Evolutionary conservation across 2,329 filamentous ascomycete species (phyloP), one percentile per base, ranked within the genome.

Genomic region (Aspergillus ustus): DNA sequence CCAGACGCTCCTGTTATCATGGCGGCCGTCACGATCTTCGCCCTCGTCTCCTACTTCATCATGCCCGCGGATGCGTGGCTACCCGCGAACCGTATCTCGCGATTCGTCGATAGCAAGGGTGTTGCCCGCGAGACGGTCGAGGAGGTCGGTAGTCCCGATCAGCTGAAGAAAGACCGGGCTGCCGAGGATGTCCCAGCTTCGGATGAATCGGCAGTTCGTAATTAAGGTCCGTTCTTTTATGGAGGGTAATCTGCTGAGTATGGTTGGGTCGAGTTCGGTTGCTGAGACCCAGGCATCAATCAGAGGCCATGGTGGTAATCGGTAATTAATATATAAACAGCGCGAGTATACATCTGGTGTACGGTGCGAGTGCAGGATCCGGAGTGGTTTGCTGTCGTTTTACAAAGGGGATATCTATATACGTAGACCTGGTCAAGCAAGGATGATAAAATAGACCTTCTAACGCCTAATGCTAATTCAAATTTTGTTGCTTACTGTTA

Each of bases 1-100:
- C 8, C 54, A 81, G 78, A 81, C 63, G 82, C 82, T 0, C 82
- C 82, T 0, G 80, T 84, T 13, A 84, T 84, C 60, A 83, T 84
- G 81, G 79, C 69, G 2, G 76, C 72, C 1, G 80, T 83, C 3
- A 84, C 82, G 0, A 78, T 84, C 37, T 73, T 84, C 44, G 82
- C 81, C 0, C 55, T 83, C 17, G 59, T 81, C 22, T 82, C 81
- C 8, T 83, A 81, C 76, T 81, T 79, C 69, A 40, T 82, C n/a
- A 80, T 81, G 63, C 81, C 82, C 0, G 76, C 80, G 48, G 79
- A 79, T 3, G 71, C 73, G 1, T 84, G 81, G 81, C 68, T 84
- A 50, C 81, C 81, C 1, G 75, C 71, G 15, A 71, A 78, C 53
- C 74, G 80, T 15, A 82, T 83, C 50, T 73, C 79, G 58, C 74